Percentiles rank a stretch among this genome's conserved stretches.
Evolutionary conservation across 78 protist genomes (phyloP).

Genomic region (Dictyostelium intermedium): DNA sequence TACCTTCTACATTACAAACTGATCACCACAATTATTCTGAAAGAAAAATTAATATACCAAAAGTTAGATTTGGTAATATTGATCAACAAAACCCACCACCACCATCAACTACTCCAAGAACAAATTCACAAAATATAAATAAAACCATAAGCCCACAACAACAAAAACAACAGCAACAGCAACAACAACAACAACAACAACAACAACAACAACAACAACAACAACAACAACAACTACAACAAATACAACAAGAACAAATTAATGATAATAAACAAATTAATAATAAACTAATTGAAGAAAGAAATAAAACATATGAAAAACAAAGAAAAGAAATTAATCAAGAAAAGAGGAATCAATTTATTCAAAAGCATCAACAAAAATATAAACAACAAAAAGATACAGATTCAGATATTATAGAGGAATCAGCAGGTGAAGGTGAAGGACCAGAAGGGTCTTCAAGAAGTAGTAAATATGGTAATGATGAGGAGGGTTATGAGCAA

Average conservation of each 20-base stretch:
- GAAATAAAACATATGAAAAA: not conserved
- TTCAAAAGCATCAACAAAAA: not conserved
- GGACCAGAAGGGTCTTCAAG: not conserved
- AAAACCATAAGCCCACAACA: not conserved
- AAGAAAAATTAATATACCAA: slow-evolving; percentile 11
- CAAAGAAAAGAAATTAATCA: not conserved
- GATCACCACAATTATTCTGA: not conserved
- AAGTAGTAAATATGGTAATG: not conserved
- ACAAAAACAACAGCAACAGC: not conserved
- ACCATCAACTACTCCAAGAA: not conserved
- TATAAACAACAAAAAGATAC: not conserved
- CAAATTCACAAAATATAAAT: not conserved
- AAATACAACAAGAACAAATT: not conserved
- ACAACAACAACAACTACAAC: not conserved
- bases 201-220: not conserved
- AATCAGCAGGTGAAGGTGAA: not conserved
- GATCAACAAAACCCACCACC: not conserved
- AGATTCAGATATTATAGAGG: not conserved
- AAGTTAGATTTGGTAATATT: not conserved
- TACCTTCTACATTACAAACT: not conserved
- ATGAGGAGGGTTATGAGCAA: not conserved
- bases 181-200: not conserved
- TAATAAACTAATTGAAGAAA: not conserved
- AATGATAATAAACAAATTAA: not conserved
- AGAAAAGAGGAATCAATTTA: not conserved